phyloP scores from a whole-genome alignment of 202 grass and related monocot genomes.

The Schoenoplectus tabernaemontani region DNA sequence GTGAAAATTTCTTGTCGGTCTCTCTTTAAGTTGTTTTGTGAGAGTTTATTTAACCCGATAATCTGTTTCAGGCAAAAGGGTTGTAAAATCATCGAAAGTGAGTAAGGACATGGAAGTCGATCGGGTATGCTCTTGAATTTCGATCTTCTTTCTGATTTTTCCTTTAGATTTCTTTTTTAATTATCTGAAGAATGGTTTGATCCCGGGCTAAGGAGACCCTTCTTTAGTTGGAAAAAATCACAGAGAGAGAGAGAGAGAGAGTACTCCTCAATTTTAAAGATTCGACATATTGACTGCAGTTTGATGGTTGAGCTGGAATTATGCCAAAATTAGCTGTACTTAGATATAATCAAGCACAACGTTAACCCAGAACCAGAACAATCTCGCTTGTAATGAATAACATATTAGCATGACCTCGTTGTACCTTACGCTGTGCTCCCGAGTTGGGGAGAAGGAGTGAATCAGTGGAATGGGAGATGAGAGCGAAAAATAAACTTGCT shows the following conservation, averaged over 20 bases:
- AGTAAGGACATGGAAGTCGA: constrained; percentile 66
- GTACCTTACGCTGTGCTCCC: no score
- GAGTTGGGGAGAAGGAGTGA: no score
- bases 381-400: background rate
- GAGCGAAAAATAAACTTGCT: no score
- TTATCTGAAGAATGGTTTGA: background rate
- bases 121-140: constrained; percentile 28
- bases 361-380: background rate
- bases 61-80: constrained; percentile 54
- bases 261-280: background rate
- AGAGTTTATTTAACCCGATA: background rate
- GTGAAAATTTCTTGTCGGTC: background rate
- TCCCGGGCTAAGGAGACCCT: background rate
- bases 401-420: background rate
- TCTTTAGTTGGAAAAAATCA: no score
- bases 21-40: constrained; percentile 4
- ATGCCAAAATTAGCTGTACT: background rate
- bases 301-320: background rate
- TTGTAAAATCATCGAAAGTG: constrained; percentile 47
- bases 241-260: background rate
- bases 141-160: background rate
- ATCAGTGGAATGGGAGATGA: no score
- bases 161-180: background rate
- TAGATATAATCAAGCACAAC: background rate
- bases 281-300: background rate